A percentile compares a stretch with the other conserved stretches of the same genome.
phyloP scores from a whole-genome alignment of 495 filamentous ascomycete species.

The Aspergillus baeticus region DNA sequence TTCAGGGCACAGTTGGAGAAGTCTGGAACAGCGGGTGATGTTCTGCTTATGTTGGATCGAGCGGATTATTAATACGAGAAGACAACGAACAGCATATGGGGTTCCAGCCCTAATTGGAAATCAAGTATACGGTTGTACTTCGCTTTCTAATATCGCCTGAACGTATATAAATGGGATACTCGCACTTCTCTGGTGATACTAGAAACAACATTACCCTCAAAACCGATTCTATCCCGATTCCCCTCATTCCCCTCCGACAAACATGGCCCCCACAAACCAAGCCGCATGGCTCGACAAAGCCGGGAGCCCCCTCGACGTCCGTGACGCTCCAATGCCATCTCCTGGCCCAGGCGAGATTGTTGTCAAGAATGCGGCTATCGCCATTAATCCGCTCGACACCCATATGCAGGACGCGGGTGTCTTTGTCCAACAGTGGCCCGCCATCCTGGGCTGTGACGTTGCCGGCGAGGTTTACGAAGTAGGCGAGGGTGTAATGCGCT shows the following conservation, averaged over 20 bases:
- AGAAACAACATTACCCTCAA: not conserved
- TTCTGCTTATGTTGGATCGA: too few species aligned
- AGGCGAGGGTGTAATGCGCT: conserved; percentile 30
- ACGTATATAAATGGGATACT: too few species aligned
- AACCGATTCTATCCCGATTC: not conserved
- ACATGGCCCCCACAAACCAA: conserved; percentile 27
- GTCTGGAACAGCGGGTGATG: not conserved
- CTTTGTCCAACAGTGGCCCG: conserved; percentile 29
- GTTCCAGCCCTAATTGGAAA: conserved; percentile 8
- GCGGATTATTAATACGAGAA: too few species aligned
- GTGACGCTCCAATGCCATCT: conserved; percentile 31
- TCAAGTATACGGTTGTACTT: not conserved
- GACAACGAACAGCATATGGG: not conserved
- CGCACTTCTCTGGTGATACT: not conserved
- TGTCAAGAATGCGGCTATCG: conserved; percentile 39
- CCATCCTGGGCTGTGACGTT: conserved; percentile 40
- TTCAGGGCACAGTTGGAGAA: not conserved
- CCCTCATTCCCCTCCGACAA: not conserved
- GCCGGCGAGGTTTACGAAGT: conserved; percentile 41
- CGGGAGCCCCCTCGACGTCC: conserved; percentile 31
- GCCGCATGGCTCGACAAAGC: conserved; percentile 40
- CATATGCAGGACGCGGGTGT: conserved; percentile 26
- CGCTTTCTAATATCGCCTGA: not conserved
- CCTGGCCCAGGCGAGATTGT: conserved; percentile 34
- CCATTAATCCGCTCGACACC: conserved; percentile 44